phyloP scores from a whole-genome alignment of 2,329 filamentous ascomycete genomes.

The Ascochyta fabae region DNA sequence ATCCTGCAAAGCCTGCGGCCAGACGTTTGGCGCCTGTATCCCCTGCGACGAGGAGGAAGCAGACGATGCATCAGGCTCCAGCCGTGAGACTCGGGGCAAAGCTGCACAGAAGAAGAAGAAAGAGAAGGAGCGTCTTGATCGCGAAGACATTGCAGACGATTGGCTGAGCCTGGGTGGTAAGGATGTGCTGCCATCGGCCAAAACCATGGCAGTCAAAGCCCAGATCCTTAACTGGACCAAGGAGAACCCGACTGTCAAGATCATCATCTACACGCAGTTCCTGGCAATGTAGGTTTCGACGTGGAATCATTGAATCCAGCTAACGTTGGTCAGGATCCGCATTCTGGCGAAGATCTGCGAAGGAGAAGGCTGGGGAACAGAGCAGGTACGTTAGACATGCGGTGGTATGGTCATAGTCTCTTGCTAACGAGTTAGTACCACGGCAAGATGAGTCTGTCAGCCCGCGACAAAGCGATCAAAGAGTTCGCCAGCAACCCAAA shows the following conservation, averaged over 20 bases:
- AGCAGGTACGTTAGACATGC: slow-evolving; percentile 41
- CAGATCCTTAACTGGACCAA: slow-evolving; percentile 55
- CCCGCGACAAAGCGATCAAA: slow-evolving; percentile 55
- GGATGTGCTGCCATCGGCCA: slow-evolving; percentile 52
- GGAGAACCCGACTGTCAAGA: slow-evolving; percentile 58
- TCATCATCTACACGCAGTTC: slow-evolving; percentile 68
- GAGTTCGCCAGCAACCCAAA: slow-evolving; percentile 53
- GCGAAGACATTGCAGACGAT: slow-evolving; percentile 42
- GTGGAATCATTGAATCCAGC: neutral
- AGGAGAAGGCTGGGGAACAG: slow-evolving; percentile 56
- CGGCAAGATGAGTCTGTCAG: slow-evolving; percentile 55
- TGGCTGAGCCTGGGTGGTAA: slow-evolving; percentile 50
- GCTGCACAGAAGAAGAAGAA: slow-evolving; percentile 22
- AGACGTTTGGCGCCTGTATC: slow-evolving; percentile 6
- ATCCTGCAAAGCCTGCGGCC: slow-evolving; percentile 46
- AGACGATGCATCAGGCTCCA: slow-evolving; percentile 10
- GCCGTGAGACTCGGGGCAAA: slow-evolving; percentile 23
- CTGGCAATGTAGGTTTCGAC: slow-evolving; percentile 50
- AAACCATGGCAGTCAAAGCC: slow-evolving; percentile 55
- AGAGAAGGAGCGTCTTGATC: slow-evolving; percentile 19
- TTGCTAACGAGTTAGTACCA: slow-evolving; percentile 48
- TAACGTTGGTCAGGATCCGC: slow-evolving; percentile 44
- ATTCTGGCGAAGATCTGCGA: slow-evolving; percentile 60
- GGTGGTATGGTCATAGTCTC: no score
- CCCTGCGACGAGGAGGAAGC: slow-evolving; percentile 32